phyloP scores from a whole-genome alignment of 495 filamentous ascomycete species.

The Penicillium verhagenii region DNA sequence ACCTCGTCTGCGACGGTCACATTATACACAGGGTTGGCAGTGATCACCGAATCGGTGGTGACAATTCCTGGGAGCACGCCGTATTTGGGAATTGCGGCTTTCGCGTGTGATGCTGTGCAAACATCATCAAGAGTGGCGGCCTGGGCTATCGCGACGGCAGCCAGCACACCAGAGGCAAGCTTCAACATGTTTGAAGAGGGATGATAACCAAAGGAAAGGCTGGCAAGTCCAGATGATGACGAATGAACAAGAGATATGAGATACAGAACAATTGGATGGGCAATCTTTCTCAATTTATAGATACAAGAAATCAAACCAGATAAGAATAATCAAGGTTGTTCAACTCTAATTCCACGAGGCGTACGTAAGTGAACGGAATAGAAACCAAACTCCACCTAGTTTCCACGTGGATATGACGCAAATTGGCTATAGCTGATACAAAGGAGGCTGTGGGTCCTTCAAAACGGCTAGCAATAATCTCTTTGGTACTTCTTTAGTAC shows the following conservation, averaged over 20 bases:
- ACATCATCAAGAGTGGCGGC: constrained; percentile 28
- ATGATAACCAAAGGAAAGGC: not conserved
- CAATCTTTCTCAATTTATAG: not conserved
- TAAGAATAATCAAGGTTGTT: too few relatives aligned
- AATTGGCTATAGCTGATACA: not conserved
- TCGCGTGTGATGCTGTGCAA: constrained; percentile 30
- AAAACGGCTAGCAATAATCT: too few relatives aligned
- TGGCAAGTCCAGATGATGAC: too few relatives aligned
- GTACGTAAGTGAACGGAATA: not conserved
- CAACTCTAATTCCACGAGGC: too few relatives aligned
- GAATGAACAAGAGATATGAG: too few relatives aligned
- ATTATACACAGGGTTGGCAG: constrained; percentile 20
- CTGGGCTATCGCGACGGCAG: constrained; percentile 17
- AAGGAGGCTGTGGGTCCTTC: too few relatives aligned
- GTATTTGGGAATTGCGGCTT: constrained; percentile 27
- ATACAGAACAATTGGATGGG: too few relatives aligned
- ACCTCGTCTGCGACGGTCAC: too few relatives aligned
- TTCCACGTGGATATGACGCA: not conserved
- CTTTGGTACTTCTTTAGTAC: too few relatives aligned
- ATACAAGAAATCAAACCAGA: too few relatives aligned
- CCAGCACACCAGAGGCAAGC: not conserved
- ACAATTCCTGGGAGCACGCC: constrained; percentile 30
- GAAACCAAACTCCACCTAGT: not conserved
- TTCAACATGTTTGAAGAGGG: not conserved
- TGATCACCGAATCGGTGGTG: constrained; percentile 26